Evolutionary conservation across 768 basidiomycete genomes (phyloP).

Genomic region (Leccinum subtestaceum): DNA sequence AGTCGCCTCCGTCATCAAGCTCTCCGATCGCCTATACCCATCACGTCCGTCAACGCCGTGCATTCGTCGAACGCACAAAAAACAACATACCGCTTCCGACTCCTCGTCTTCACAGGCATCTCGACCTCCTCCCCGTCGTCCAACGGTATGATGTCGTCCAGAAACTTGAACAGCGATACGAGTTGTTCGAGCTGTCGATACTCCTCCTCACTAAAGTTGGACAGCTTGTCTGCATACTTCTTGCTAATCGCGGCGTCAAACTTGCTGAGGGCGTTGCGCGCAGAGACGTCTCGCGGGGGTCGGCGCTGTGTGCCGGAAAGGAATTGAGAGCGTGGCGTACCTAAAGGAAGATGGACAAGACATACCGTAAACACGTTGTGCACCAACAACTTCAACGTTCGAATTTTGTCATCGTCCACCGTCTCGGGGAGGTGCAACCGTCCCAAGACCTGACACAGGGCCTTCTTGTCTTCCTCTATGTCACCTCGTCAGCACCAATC

Average conservation of each 20-base stretch:
- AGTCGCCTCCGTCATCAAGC: slow-evolving; percentile 46
- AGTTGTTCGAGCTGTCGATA: slow-evolving; percentile 57
- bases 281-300: slow-evolving; percentile 52
- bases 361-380: slow-evolving; percentile 33
- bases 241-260: slow-evolving; percentile 68
- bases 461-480: slow-evolving; percentile 60
- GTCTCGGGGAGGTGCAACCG: slow-evolving; percentile 67
- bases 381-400: slow-evolving; percentile 59
- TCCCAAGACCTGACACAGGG: slow-evolving; percentile 58
- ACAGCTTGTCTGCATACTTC: slow-evolving; percentile 68
- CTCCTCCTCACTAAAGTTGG: slow-evolving; percentile 70
- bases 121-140: slow-evolving; percentile 57
- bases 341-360: not conserved
- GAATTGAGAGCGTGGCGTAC: not conserved
- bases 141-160: slow-evolving; percentile 69
- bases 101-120: slow-evolving; percentile 36
- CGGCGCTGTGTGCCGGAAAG: slow-evolving; percentile 42
- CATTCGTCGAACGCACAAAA: not conserved
- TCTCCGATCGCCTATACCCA: slow-evolving; percentile 54
- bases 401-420: slow-evolving; percentile 67
- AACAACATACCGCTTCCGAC: slow-evolving; percentile 48
- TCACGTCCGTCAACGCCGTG: not conserved
- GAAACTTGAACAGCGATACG: slow-evolving; percentile 61
- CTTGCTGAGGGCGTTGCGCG: slow-evolving; percentile 67
- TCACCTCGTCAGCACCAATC: not conserved